A percentile compares a stretch with the other conserved stretches of the same genome.
Conservation (phyloP, 352 stramenopile genomes). For the Phytopythium mirpurense region DNA sequence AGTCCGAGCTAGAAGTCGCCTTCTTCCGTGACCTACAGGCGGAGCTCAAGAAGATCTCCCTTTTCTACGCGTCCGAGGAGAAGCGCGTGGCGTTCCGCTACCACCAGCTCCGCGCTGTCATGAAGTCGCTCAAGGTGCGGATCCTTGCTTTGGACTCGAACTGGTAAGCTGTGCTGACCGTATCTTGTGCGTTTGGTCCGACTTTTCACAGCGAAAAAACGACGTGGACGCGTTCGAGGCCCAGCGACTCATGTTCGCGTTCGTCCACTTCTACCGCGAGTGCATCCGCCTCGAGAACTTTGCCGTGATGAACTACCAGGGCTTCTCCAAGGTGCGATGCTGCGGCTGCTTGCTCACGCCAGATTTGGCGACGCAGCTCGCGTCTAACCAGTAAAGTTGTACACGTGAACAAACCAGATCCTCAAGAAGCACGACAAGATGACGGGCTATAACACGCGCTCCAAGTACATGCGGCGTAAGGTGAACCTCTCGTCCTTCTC, state of each 20-base stretch:
- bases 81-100: constrained; percentile 68
- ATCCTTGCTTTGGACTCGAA: neutral
- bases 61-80: constrained; percentile 74
- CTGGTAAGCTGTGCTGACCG: neutral
- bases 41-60: constrained; percentile 77
- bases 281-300: constrained; percentile 82
- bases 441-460: constrained; percentile 79
- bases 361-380: neutral
- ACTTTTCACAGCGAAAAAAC: constrained; percentile 20
- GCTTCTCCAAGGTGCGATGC: constrained; percentile 74
- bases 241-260: constrained; percentile 75
- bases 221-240: constrained; percentile 34
- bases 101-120: constrained; percentile 62
- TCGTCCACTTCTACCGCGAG: constrained; percentile 81
- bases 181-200: neutral
- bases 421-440: constrained; percentile 86
- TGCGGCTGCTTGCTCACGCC: neutral
- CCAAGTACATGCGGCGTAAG: constrained; percentile 83
- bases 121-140: constrained; percentile 56
- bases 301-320: constrained; percentile 82
- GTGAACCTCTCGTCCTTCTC: constrained; percentile 77
- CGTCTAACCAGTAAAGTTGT: constrained; percentile 2
- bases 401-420: constrained; percentile 43
- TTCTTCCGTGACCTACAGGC: constrained; percentile 74
- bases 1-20: constrained; percentile 64